A percentile compares a stretch with the other conserved stretches of the same genome.
Conservation (phyloP, 768 basidiomycete species). For the Crepidotus variabilis region DNA sequence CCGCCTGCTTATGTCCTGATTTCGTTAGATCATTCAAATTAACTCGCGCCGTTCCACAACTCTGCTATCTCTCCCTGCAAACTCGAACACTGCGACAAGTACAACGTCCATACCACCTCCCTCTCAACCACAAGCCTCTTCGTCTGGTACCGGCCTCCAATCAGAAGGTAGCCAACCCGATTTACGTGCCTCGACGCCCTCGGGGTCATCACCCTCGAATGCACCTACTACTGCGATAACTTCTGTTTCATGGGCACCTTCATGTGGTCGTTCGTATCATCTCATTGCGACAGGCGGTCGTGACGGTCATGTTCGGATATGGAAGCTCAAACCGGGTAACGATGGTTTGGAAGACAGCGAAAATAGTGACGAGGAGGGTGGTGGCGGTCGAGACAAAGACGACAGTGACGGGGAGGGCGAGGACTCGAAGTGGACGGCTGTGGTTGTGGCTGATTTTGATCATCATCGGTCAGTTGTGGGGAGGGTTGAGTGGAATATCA, state of each 20-base stretch:
- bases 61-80: constrained; percentile 46
- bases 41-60: constrained; percentile 65
- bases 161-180: constrained; percentile 1
- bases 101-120: constrained; percentile 9
- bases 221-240: constrained; percentile 63
- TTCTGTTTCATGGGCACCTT: constrained; percentile 90
- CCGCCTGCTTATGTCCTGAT: not conserved
- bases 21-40: constrained; percentile 65
- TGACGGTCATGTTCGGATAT: constrained; percentile 87
- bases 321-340: constrained; percentile 70
- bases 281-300: constrained; percentile 87
- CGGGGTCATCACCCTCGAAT: constrained; percentile 19
- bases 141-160: not conserved
- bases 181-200: constrained; percentile 7
- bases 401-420: constrained; percentile 33
- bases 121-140: not conserved
- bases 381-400: constrained; percentile 30
- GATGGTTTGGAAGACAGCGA: constrained; percentile 36
- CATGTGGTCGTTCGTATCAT: constrained; percentile 91
- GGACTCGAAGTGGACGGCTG: constrained; percentile 67
- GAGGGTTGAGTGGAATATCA: constrained; percentile 93
- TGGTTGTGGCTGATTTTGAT: constrained; percentile 81
- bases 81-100: constrained; percentile 11
- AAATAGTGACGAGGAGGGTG: constrained; percentile 29
- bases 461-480: constrained; percentile 79